Evolutionary conservation across 176 grass and related monocot species (phyloP).

Genomic region (Aegilops sharonensis): DNA sequence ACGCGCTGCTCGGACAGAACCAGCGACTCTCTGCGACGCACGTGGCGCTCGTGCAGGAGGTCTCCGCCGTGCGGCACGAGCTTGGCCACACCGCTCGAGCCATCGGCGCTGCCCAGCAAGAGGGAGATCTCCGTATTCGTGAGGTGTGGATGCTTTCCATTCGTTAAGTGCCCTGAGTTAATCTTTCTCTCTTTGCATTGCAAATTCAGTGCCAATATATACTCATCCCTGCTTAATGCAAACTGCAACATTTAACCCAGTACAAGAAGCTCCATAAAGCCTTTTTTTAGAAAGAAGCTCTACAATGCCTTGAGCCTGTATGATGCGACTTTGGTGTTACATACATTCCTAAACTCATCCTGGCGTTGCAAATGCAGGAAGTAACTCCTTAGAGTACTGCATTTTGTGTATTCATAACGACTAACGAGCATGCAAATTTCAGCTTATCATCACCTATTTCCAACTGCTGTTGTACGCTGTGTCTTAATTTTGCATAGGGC

Average conservation of each 20-base stretch:
- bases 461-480: neutral
- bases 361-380: neutral
- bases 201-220: neutral
- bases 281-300: neutral
- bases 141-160: slow-evolving; percentile 46
- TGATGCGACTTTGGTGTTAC: slow-evolving; percentile 27
- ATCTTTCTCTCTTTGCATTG: neutral
- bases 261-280: neutral
- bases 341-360: neutral
- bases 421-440: neutral
- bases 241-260: neutral
- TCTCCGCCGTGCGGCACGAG: slow-evolving; percentile 68
- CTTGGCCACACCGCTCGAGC: slow-evolving; percentile 50
- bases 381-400: neutral
- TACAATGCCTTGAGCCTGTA: neutral
- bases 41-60: slow-evolving; percentile 93
- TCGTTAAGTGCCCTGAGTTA: neutral
- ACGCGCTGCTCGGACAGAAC: slow-evolving; percentile 72
- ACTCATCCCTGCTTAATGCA: slow-evolving; percentile 4
- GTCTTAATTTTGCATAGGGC: neutral
- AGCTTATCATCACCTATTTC: neutral
- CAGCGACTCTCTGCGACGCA: slow-evolving; percentile 95
- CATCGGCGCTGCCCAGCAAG: slow-evolving; percentile 51
- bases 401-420: neutral
- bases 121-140: slow-evolving; percentile 71